Base-by-base conservation (phyloP, 1,139 yeast species). In the Scheffersomyces titani region DNA sequence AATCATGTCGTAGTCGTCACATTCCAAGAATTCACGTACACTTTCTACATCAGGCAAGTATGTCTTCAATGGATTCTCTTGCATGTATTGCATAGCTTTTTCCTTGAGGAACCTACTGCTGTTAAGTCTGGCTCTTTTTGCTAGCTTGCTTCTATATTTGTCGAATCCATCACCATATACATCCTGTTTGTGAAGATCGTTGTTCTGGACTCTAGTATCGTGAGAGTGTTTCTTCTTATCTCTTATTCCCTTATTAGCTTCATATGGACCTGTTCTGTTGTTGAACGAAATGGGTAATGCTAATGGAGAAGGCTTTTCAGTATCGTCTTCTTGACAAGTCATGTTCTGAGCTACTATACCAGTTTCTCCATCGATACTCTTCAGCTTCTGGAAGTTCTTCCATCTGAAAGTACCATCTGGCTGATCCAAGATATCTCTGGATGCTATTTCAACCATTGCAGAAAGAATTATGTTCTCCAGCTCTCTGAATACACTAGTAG, bases 171-270 rank as follows among this genome's bases (percentile, higher is more conserved):
- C 77, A 6, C 98, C 98, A 11, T 76, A 83, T 13, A 92, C 96
- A 70, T 93, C 98, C 19, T 76, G 75, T 56, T 78, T 75, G 68
- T 93, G 98, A 21, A 70, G 73, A 13, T 76, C 76, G 66, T 82
- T 90, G 52, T 87, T 86, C 55, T 88, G 88, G 50, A 93, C 88
- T 67, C 98, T 83, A 0, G 92, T 82, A 71, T 93, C 98, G 2
- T 87, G 81, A 19, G 97, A 90, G 56, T 87, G 84, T 57, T 88
- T 86, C 75, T 93, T 93, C 68, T 84, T 86, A 60, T 92, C 98
- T 59, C 97, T 79, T 44, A 93, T 83, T 54, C 98, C 98, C 54
- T 78, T 76, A 67, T 93, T 93, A 44, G 92, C 97, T 59, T 85
- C 90, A 58, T 74, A 76, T 0, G 77, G 69, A 30, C 98, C 97